phyloP scores from a whole-genome alignment of 1,139 yeast species.

The Casaregolazyma lundiana region DNA sequence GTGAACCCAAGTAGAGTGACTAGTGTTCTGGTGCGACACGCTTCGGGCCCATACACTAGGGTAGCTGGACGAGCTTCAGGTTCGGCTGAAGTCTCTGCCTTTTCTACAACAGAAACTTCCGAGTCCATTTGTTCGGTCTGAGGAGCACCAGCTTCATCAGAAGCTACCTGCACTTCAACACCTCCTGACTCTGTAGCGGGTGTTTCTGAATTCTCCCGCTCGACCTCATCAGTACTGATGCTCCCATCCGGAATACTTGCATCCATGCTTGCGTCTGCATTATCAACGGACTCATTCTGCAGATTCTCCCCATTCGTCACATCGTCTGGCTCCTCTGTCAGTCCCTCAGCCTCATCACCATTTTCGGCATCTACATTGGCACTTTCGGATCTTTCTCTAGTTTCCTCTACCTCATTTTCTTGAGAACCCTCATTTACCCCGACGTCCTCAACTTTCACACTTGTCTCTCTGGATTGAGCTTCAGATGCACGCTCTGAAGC shows the following conservation, averaged over 20 bases:
- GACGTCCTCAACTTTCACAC: background rate
- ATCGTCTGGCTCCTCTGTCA: constrained; percentile 11
- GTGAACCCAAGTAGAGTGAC: constrained; percentile 31
- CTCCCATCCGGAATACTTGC: background rate
- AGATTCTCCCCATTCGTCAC: background rate
- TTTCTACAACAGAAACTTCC: constrained; percentile 13
- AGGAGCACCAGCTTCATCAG: constrained; percentile 7
- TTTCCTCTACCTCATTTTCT: background rate
- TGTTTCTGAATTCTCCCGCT: constrained; percentile 8
- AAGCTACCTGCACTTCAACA: background rate
- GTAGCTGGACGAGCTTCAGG: constrained; percentile 34
- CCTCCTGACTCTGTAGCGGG: constrained; percentile 12
- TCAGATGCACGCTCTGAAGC: constrained; percentile 5
- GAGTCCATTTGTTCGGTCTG: background rate
- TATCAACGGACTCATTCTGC: background rate
- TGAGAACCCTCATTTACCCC: background rate
- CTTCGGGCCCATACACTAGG: constrained; percentile 28
- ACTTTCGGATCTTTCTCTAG: background rate
- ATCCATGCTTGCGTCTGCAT: background rate
- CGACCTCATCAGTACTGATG: background rate
- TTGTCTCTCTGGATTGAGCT: background rate
- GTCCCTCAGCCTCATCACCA: constrained; percentile 11
- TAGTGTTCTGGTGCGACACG: constrained; percentile 21
- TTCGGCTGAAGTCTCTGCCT: constrained; percentile 18
- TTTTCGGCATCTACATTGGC: constrained; percentile 5